A percentile compares a stretch with the other conserved stretches of the same genome.
Conservation (phyloP, 1,139 yeast species). For the Pichia sp. region DNA sequence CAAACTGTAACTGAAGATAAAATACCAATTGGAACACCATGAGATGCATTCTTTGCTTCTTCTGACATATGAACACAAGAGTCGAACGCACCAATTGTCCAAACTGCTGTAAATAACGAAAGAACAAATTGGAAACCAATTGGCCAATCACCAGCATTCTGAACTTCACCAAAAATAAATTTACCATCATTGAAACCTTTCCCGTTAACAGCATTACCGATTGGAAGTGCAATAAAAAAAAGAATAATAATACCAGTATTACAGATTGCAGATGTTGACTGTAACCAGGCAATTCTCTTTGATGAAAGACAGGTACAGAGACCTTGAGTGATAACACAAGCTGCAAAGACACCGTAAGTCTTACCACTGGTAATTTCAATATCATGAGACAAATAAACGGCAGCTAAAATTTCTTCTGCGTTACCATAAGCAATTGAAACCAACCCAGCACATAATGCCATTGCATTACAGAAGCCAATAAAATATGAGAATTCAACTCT, state of each 20-base stretch:
- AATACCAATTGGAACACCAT: slow-evolving; percentile 67
- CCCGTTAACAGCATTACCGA: slow-evolving; percentile 34
- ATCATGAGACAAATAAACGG: slow-evolving; percentile 42
- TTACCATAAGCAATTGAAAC: slow-evolving; percentile 56
- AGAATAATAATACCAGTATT: slow-evolving; percentile 50
- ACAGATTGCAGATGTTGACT: slow-evolving; percentile 50
- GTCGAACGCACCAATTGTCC: slow-evolving; percentile 67
- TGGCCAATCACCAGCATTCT: slow-evolving; percentile 53
- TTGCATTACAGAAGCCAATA: slow-evolving; percentile 53
- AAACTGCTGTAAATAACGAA: slow-evolving; percentile 54
- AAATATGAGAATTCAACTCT: slow-evolving; percentile 44
- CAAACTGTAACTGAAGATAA: slow-evolving; percentile 53
- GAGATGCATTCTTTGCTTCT: slow-evolving; percentile 60
- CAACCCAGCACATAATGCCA: slow-evolving; percentile 51
- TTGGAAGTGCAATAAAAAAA: slow-evolving; percentile 64
- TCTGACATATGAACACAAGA: slow-evolving; percentile 70
- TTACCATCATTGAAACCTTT: slow-evolving; percentile 36
- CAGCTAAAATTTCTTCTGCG: slow-evolving; percentile 47
- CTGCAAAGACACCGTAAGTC: slow-evolving; percentile 52
- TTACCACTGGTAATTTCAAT: slow-evolving; percentile 42
- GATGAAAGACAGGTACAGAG: slow-evolving; percentile 45
- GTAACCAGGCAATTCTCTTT: slow-evolving; percentile 48
- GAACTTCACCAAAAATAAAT: slow-evolving; percentile 50
- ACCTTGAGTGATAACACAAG: slow-evolving; percentile 41
- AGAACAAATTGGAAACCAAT: slow-evolving; percentile 60